Evolutionary conservation across 2,329 filamentous ascomycete species (phyloP).

Genomic region (Clonostachys solani): DNA sequence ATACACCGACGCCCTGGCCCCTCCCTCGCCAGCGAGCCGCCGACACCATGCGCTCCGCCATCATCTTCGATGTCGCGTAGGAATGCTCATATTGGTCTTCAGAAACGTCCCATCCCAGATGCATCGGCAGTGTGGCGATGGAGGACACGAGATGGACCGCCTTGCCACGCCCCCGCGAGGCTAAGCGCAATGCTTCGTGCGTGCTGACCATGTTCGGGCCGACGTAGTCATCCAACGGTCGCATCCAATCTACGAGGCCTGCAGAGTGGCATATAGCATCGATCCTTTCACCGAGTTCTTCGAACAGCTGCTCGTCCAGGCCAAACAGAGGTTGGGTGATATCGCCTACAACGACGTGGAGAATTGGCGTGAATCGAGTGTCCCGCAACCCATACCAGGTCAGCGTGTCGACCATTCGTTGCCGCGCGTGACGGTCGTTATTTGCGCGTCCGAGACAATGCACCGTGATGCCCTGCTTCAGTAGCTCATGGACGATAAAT

Average conservation of each 20-base stretch:
- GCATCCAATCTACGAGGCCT: conserved; percentile 8
- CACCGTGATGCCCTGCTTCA: conserved; percentile 4
- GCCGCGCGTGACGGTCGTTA: not conserved
- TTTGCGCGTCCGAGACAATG: conserved; percentile 5
- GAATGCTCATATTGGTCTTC: conserved; percentile 6
- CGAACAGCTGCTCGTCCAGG: conserved; percentile 1
- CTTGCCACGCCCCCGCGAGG: conserved; percentile 4
- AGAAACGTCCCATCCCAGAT: conserved; percentile 5
- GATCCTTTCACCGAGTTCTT: conserved; percentile 2
- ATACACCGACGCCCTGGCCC: conserved; percentile 4
- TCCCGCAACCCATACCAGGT: conserved; percentile 5
- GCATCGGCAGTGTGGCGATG: conserved; percentile 6
- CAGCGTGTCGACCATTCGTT: conserved; percentile 2
- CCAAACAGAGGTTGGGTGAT: conserved; percentile 4
- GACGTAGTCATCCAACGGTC: conserved; percentile 8
- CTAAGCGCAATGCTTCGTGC: conserved; percentile 7
- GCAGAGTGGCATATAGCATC: conserved; percentile 8
- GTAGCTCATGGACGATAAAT: conserved; percentile 6
- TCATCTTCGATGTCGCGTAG: conserved; percentile 9
- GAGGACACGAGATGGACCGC: conserved; percentile 8
- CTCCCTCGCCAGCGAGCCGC: conserved; percentile 9
- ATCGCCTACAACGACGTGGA: conserved; percentile 6
- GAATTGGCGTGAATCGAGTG: not conserved
- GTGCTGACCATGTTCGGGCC: conserved; percentile 8
- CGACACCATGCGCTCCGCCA: conserved; percentile 7